Conservation (phyloP, 1,284 basidiomycete species). For the Trichosporon faecale region DNA sequence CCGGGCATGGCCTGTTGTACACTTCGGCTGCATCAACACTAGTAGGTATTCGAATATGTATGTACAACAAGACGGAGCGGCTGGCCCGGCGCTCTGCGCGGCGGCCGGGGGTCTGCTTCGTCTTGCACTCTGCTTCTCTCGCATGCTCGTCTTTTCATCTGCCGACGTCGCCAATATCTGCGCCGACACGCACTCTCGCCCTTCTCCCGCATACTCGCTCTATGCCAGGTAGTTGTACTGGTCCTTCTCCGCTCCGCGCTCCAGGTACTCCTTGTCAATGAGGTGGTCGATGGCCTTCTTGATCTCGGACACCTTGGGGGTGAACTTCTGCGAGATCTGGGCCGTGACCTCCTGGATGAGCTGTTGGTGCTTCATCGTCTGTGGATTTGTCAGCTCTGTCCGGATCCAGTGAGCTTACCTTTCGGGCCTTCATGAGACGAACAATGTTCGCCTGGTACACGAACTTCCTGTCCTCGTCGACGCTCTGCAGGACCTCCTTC, state of each 20-base stretch:
- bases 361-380: conserved; percentile 94
- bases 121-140: not conserved
- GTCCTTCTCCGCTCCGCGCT: conserved; percentile 72
- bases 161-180: not conserved
- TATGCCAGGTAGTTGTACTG: conserved; percentile 32
- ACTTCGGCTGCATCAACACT: conserved; percentile 10
- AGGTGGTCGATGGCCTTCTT: conserved; percentile 90
- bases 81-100: not conserved
- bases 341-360: conserved; percentile 90
- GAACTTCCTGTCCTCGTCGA: conserved; percentile 96
- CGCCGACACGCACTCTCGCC: not conserved
- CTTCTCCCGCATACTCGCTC: not conserved
- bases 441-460: conserved; percentile 97
- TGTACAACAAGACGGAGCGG: not conserved
- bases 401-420: conserved; percentile 41
- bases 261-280: conserved; percentile 96
- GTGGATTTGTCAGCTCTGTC: conserved; percentile 20
- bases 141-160: not conserved
- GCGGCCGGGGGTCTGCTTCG: not conserved
- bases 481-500: conserved; percentile 85
- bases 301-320: conserved; percentile 48
- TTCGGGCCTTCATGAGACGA: conserved; percentile 96
- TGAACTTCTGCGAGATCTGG: conserved; percentile 65
- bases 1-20: not conserved
- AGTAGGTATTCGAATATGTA: conserved; percentile 6